Evolutionary conservation across 106 monocot genomes (phyloP), one percentile per base, ranked within the genome.

Genomic region (Apostasia ramifera): DNA sequence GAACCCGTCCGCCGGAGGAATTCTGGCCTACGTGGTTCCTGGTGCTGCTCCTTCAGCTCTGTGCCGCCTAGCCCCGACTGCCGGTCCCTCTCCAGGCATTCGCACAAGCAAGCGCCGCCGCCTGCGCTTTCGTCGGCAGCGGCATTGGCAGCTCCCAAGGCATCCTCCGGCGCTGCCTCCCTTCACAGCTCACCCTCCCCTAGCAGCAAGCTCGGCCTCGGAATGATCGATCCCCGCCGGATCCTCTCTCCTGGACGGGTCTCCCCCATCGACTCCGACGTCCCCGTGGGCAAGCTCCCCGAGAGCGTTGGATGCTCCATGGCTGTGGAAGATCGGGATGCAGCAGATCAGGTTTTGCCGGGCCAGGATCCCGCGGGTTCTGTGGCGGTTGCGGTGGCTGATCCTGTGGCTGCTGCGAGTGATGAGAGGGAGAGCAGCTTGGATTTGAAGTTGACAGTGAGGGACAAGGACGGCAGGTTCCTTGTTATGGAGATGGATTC

Each of bases 161-260:
- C 51, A 5, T 6, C 70, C 43, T 70, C 40, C 77, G 8, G 2
- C 1, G 70, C 13, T 26, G 47, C 55, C 44, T 77, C 79, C 14
- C 11, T 63, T 44, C 68, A 81, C 49, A 77, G 81, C 80, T 88
- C 85, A 13, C 86, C 92, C 4, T 93, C 88, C 6, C 83, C 88
- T 2, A 74, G 56, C 64, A 68, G 69, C 46, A 81, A 61, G 60
- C 74, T 80, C 26, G 80, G 78, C 14, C 69, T 68, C 11, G 80
- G 81, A 39, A 75, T 81, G 62, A 81, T 89, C 63, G 88, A 81
- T 69, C 82, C 93, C 42, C 85, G 91, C 8, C 81, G 91, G 11
- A 91, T 92, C 40, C 88, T 80, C 59, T 91, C 95, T 45, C 95
- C 95, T 6, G 95, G 91, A 9, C 65, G 95, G 5, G 95, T 95